These are phyloP conservation scores for Aspergillus leporis DNA, from an alignment of 495 filamentous ascomycete species.

Conservation along the genomic window DNA sequence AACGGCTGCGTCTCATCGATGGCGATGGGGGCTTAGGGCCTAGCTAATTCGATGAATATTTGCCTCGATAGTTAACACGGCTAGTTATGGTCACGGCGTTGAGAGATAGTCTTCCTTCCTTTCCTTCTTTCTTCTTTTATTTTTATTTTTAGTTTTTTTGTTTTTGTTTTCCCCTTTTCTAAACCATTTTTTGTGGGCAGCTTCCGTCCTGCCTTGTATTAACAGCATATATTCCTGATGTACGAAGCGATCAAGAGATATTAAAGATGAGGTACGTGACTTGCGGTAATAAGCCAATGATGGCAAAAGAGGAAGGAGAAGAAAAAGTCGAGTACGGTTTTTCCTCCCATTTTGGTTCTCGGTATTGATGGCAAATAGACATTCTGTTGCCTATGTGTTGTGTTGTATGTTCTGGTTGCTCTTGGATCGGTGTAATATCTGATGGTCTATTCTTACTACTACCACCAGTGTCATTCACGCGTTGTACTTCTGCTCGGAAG, in stretches of 20 bases:
- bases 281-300: not conserved
- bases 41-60: conserved; percentile 23
- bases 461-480: too few relatives aligned
- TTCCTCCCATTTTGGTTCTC: not conserved
- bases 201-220: conserved; percentile 28
- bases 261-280: not conserved
- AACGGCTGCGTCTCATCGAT: conserved; percentile 84
- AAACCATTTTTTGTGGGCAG: conserved; percentile 11
- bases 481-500: too few relatives aligned
- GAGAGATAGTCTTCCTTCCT: conserved; percentile 11
- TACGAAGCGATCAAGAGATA: not conserved
- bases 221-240: conserved; percentile 8
- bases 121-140: conserved; percentile 14
- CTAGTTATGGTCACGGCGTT: conserved; percentile 36
- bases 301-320: not conserved
- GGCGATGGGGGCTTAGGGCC: conserved; percentile 57
- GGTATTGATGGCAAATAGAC: not conserved
- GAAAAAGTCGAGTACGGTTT: not conserved
- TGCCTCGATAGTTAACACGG: conserved; percentile 21
- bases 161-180: conserved; percentile 16
- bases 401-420: not conserved
- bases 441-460: too few relatives aligned
- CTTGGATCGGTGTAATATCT: not conserved
- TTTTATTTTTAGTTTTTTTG: conserved; percentile 6
- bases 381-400: not conserved